Conservation (phyloP, 371 early-diverging fungal species). For the Haplosporangium sp. region DNA sequence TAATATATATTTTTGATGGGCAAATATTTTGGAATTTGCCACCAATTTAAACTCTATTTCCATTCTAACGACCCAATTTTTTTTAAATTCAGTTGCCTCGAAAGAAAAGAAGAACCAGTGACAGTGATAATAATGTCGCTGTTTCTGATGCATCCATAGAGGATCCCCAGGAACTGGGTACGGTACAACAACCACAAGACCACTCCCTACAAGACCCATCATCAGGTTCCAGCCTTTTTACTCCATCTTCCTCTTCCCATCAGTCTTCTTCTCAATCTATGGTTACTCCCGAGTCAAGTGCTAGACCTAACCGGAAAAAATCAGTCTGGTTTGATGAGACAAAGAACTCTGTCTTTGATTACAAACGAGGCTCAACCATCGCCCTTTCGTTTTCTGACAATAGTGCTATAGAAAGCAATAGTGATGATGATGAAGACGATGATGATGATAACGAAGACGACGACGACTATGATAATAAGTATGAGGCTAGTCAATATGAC, state of each 20-base stretch:
- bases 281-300: background rate
- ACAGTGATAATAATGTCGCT: background rate
- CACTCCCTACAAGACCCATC: background rate
- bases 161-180: background rate
- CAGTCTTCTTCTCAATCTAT: background rate
- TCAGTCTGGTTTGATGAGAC: constrained; percentile 16
- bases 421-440: background rate
- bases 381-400: background rate
- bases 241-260: too few relatives aligned
- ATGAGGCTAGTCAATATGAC: background rate
- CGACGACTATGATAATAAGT: background rate
- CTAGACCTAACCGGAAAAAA: background rate
- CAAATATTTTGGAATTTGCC: constrained; percentile 7
- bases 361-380: constrained; percentile 9
- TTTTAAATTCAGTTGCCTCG: background rate
- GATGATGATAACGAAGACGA: constrained; percentile 4
- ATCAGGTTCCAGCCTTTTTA: too few relatives aligned
- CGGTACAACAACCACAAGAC: background rate
- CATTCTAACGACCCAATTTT: background rate
- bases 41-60: constrained; percentile 6
- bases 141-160: background rate
- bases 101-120: constrained; percentile 1
- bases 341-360: constrained; percentile 11
- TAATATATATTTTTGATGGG: background rate
- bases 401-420: background rate